Evolutionary conservation across 2,329 filamentous ascomycete species (phyloP), one percentile per base, ranked within the genome.

Genomic region (Ophiosphaerella herpotricha): DNA sequence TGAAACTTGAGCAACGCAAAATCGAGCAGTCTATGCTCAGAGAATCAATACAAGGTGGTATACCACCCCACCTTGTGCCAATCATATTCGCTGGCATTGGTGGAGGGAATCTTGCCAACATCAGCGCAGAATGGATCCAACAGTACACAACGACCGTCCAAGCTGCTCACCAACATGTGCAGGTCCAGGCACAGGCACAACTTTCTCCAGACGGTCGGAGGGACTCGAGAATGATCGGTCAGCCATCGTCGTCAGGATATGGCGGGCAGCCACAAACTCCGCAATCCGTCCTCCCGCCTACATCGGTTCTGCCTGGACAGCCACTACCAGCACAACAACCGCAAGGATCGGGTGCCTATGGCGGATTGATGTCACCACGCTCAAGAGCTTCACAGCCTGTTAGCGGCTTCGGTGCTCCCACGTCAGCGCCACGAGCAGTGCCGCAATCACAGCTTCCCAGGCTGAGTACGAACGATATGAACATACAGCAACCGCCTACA

Each of bases 1-100:
- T 78, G 40, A 68, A 73, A 53, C 68, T 81, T 39, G 79, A 82
- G 63, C 78, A 80, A 57, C 77, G 79, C 44, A 77, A 76, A 49
- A 77, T 81, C 49, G 80, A 82, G 61, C 76, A 80, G 60, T 74
- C 75, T 14, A 81, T 82, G 75, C 65, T 82, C 53, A 73, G 77
- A 40, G 79, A 82, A 52, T 80, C 79, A 14, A 74, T 81, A 63
- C 75, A 77, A 53, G 77, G 78, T 43, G 79, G 78, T 46, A 71
- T 82, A 35, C 80, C 80, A 34, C 78, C 79, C 49, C 73, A 78
- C 29, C 73, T 82, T 39, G 75, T 82, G 14, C 80, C 80, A 31
- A 76, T 82, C 53, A 80, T 82, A 55, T 82, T 82, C 63, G 78
- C 78, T 46, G 79, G 79, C 32, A 78, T 80, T 43, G 78, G 77